Conservation (phyloP, 2,329 filamentous ascomycete species). For the Cadophora gregata region DNA sequence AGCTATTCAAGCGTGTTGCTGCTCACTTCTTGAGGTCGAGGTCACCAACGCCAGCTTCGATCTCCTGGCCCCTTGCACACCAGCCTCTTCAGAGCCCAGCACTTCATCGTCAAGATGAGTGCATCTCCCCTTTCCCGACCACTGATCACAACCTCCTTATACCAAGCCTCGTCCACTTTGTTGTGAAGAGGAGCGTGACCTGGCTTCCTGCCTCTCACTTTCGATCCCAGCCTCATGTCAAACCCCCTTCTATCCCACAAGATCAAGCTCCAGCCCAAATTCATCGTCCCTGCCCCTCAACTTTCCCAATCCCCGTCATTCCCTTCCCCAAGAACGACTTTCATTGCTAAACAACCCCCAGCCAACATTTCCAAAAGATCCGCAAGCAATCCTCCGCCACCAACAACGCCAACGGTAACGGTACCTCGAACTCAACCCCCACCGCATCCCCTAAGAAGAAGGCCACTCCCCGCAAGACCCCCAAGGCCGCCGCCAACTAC, state of each 20-base stretch:
- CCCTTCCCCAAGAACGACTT: background rate
- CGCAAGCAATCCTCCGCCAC: constrained; percentile 29
- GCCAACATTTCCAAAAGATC: constrained; percentile 44
- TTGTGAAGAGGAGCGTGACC: background rate
- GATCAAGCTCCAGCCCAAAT: background rate
- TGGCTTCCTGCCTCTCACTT: background rate
- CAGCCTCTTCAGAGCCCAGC: background rate
- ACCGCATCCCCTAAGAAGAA: constrained; percentile 3
- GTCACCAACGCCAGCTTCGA: background rate
- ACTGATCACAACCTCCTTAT: background rate
- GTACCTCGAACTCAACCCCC: background rate
- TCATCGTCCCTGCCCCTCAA: background rate
- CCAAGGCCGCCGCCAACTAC: constrained; percentile 6
- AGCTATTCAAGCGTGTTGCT: background rate
- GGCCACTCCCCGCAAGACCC: constrained; percentile 1
- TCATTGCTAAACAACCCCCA: constrained; percentile 24
- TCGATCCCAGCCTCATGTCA: background rate
- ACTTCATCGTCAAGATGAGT: background rate
- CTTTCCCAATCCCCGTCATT: background rate
- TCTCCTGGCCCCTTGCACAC: background rate
- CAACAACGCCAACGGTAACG: constrained; percentile 2
- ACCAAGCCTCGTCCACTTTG: background rate
- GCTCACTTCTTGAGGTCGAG: background rate
- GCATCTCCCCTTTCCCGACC: background rate
- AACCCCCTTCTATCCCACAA: background rate